Evolutionary conservation across 2,329 filamentous ascomycete genomes (phyloP).

Genomic region (Daldinia sp.): DNA sequence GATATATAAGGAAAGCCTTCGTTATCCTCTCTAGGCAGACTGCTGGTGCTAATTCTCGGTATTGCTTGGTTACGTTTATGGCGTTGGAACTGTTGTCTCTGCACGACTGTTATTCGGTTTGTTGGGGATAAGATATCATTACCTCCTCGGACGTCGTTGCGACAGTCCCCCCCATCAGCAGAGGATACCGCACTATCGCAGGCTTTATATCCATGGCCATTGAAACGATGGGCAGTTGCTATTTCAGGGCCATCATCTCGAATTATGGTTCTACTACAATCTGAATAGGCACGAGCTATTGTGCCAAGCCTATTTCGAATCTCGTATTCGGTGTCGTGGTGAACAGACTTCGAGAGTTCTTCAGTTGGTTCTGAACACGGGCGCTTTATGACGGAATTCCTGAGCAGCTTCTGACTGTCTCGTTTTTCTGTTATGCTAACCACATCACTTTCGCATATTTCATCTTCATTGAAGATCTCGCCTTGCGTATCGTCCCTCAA

Average conservation of each 20-base stretch:
- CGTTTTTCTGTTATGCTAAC: constrained; percentile 5
- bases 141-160: constrained; percentile 4
- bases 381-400: constrained; percentile 4
- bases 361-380: constrained; percentile 32
- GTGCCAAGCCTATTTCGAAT: constrained; percentile 3
- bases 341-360: not conserved
- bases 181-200: not conserved
- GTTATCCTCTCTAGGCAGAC: constrained; percentile 38
- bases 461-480: constrained; percentile 21
- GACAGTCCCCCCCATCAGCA: not conserved
- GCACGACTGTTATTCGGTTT: not conserved
- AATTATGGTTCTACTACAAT: not conserved
- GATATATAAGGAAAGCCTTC: constrained; percentile 42
- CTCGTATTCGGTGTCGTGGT: constrained; percentile 6
- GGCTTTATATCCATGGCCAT: not conserved
- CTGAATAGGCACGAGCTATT: constrained; percentile 7
- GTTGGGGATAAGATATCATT: not conserved
- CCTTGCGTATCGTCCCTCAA: constrained; percentile 41
- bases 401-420: not conserved
- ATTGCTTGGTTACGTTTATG: constrained; percentile 43
- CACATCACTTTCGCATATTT: constrained; percentile 7
- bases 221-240: not conserved
- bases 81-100: constrained; percentile 34
- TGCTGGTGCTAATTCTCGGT: constrained; percentile 41
- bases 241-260: not conserved